Evolutionary conservation across 768 basidiomycete genomes (phyloP).

Genomic region (Ramaria sp.): DNA sequence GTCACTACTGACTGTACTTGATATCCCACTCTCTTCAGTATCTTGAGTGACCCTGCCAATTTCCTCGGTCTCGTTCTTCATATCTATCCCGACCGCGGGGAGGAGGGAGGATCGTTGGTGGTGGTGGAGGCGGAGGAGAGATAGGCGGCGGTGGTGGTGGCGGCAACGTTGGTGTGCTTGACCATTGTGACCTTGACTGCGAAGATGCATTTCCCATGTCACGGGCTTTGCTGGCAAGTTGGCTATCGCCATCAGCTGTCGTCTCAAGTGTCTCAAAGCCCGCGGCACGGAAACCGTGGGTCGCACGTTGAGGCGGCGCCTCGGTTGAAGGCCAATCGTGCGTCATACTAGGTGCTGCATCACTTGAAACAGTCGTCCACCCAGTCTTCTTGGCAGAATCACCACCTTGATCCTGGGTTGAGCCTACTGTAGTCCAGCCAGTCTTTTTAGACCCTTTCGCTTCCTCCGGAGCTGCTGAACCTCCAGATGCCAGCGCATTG

Average conservation of each 20-base stretch:
- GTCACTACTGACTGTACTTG: too few species aligned
- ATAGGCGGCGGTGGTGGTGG: conserved; percentile 15
- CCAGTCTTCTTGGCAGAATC: conserved; percentile 9
- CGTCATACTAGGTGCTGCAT: conserved; percentile 9
- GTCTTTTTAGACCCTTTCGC: conserved; percentile 30
- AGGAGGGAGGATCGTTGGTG: conserved; percentile 7
- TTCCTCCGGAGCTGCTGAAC: conserved; percentile 11
- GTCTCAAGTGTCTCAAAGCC: conserved; percentile 63
- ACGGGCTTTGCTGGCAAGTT: too few species aligned
- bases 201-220: neutral
- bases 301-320: conserved; percentile 17
- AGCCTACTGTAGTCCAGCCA: conserved; percentile 39
- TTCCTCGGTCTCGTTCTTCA: neutral
- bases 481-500: conserved; percentile 10
- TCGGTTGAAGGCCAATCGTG: conserved; percentile 7
- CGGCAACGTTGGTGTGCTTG: conserved; percentile 15
- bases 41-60: neutral
- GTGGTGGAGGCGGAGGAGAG: conserved; percentile 19
- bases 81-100: neutral
- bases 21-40: neutral
- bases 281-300: conserved; percentile 42
- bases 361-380: conserved; percentile 15
- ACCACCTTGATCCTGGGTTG: conserved; percentile 13
- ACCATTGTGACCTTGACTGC: conserved; percentile 14
- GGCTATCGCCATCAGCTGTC: conserved; percentile 14